Evolutionary conservation across 2,329 filamentous ascomycete species (phyloP).

Genomic region (Colletotrichum sp.): DNA sequence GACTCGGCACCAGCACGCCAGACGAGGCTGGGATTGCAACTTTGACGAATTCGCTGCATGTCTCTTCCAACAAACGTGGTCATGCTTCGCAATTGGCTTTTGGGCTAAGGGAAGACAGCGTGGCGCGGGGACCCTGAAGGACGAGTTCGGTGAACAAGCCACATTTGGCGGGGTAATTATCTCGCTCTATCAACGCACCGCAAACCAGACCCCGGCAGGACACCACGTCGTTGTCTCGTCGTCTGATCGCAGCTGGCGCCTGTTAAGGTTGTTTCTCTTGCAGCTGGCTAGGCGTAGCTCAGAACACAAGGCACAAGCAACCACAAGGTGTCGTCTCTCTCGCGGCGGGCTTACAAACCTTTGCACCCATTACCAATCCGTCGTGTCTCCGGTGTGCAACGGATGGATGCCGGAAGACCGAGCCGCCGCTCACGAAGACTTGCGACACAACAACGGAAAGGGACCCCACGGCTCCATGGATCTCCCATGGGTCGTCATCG

Average conservation of each 20-base stretch:
- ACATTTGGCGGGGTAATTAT: conserved; percentile 17
- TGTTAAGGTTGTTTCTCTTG: background rate
- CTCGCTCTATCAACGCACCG: background rate
- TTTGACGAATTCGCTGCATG: conserved; percentile 2
- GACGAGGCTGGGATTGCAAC: conserved; percentile 19
- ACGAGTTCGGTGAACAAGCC: conserved; percentile 5
- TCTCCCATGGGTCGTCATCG: conserved; percentile 16
- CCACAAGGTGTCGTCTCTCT: background rate
- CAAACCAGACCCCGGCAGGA: background rate
- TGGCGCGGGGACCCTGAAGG: conserved; percentile 9
- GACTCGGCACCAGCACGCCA: conserved; percentile 19
- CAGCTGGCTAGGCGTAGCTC: background rate
- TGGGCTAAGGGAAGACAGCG: background rate
- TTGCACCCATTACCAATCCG: background rate
- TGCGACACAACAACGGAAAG: background rate
- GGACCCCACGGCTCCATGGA: conserved; percentile 18
- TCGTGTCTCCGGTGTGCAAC: background rate
- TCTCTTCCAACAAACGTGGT: background rate
- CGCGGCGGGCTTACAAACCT: background rate
- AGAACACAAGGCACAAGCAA: background rate
- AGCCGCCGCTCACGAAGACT: background rate
- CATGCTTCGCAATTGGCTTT: background rate
- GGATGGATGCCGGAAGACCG: conserved; percentile 13
- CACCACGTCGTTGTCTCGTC: background rate
- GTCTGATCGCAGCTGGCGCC: background rate